phyloP scores from a whole-genome alignment of 2,329 filamentous ascomycete genomes.

The Torrubiellomyces zombiae region DNA sequence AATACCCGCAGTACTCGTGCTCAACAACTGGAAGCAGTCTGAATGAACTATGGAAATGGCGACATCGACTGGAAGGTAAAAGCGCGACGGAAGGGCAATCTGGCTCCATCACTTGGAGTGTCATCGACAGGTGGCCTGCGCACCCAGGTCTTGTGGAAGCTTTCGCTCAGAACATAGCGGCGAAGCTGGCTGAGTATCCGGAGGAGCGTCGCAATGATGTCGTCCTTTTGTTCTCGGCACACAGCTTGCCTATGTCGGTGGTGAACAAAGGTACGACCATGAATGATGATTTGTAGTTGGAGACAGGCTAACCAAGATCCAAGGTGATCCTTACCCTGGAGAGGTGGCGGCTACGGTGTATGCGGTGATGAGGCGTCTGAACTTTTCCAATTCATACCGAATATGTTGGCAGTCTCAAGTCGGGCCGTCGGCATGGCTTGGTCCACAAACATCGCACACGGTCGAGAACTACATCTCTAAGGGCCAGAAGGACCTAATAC shows the following conservation, averaged over 20 bases:
- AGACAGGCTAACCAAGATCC: too few relatives aligned
- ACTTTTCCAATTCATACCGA: conserved; percentile 78
- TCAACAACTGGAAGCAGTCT: conserved; percentile 91
- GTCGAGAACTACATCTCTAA: conserved; percentile 81
- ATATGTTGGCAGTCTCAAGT: conserved; percentile 98
- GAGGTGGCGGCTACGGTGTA: conserved; percentile 94
- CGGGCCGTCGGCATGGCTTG: conserved; percentile 86
- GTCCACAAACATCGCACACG: conserved; percentile 77
- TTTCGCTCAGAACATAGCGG: conserved; percentile 83
- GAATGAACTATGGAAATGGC: conserved; percentile 97
- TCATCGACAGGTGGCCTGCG: conserved; percentile 95
- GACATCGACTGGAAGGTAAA: conserved; percentile 72
- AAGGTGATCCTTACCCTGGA: conserved; percentile 82
- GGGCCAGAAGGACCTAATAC: conserved; percentile 76
- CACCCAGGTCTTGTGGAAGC: conserved; percentile 81
- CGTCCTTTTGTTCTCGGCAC: conserved; percentile 82
- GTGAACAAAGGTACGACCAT: conserved; percentile 77
- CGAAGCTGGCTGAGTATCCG: conserved; percentile 68
- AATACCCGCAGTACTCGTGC: conserved; percentile 97
- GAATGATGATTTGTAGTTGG: too few relatives aligned
- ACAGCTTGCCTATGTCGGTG: conserved; percentile 92
- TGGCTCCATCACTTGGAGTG: conserved; percentile 82
- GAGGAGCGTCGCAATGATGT: conserved; percentile 64
- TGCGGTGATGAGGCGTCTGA: conserved; percentile 85
- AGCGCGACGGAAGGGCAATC: conserved; percentile 31